Evolutionary conservation across 2,329 filamentous ascomycete species (phyloP), one percentile per base, ranked within the genome.

Genomic region (Chrysoporthe cubensis): DNA sequence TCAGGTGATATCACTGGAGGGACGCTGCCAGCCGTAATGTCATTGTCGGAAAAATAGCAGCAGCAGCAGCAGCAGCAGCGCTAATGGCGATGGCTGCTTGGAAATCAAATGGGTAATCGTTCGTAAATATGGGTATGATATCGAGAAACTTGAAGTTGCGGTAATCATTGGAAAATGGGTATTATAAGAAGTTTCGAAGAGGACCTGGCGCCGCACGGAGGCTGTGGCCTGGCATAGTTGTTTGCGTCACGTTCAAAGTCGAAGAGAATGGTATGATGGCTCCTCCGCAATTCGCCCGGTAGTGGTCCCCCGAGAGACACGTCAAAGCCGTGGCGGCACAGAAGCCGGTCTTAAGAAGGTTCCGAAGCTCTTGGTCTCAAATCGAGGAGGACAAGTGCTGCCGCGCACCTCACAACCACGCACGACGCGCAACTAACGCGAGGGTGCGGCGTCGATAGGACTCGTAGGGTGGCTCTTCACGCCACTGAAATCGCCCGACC

Each of bases 401-500:
- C 50, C 16, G 50, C 50, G 50, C 26, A 32, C 3, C 26, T 34
- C 50, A 16, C 14, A 54, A 21, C 58, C 52, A 42, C 52, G 64
- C 52, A 46, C 62, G 18, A 63, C 44, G 46, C 66, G 61, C 62
- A 44, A n/a, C 64, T 69, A 70, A 34, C 69, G 69, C 32, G 74
- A 77, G n/a, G 76, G 73, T 8, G 76, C 78, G 57, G 87, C 85
- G 58, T 88, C 85, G 43, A 87, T 80, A 1, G 88, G 88, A 73
- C 88, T 90, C 44, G 83, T 79, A 3, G 88, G 87, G 63, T 82
- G 80, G 78, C 88, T 90, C 69, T 85, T 81, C 60, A 83, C 76
- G 60, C 79, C 81, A 71, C 83, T 83, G 67, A 97, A 80, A 76
- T 97, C 95, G 21, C 91, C 88, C 78, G 93, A 97, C 57, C 90